These are phyloP conservation scores for Kalanchoe fedtschenkoi DNA, from an alignment of 164 flowering plant species.

Conservation along the genomic window DNA sequence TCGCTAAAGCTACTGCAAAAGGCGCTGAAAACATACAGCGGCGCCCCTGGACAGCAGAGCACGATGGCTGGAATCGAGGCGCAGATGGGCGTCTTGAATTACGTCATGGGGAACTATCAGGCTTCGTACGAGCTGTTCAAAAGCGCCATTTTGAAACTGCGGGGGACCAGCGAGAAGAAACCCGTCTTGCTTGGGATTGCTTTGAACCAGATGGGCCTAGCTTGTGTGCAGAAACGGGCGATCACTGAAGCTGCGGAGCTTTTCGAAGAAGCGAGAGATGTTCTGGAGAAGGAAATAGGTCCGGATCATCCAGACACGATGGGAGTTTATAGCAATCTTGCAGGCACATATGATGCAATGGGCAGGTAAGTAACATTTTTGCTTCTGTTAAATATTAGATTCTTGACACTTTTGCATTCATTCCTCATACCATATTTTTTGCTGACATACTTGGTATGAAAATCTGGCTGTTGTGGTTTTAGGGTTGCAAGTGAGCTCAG, in stretches of 20 bases:
- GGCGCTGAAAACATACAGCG: slow-evolving; percentile 20
- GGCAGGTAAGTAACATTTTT: slow-evolving; percentile 30
- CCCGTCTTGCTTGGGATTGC: slow-evolving; percentile 36
- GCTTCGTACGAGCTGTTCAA: slow-evolving; percentile 30
- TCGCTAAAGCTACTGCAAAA: slow-evolving; percentile 32
- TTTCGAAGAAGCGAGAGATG: slow-evolving; percentile 41
- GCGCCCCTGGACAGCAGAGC: slow-evolving; percentile 29
- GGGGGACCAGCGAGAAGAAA: slow-evolving; percentile 39
- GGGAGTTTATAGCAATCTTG: slow-evolving; percentile 45
- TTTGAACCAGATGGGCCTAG: slow-evolving; percentile 49
- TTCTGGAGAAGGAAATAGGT: slow-evolving; percentile 42
- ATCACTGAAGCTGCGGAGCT: slow-evolving; percentile 42
- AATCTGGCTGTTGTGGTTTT: too few species aligned
- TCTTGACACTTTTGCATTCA: too few species aligned
- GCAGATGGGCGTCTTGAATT: slow-evolving; percentile 42
- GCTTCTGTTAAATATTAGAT: too few species aligned
- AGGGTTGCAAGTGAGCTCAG: too few species aligned
- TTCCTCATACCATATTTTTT: too few species aligned
- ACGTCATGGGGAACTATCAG: slow-evolving; percentile 30
- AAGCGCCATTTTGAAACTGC: slow-evolving; percentile 27
- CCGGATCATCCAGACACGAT: slow-evolving; percentile 44
- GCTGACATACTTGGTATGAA: too few species aligned
- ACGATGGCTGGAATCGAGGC: slow-evolving; percentile 49
- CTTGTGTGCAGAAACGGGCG: slow-evolving; percentile 33
- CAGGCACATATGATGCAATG: slow-evolving; percentile 55